Evolutionary conservation across 1,284 basidiomycete genomes (phyloP).

Genomic region (Pseudozyma thailandica): DNA sequence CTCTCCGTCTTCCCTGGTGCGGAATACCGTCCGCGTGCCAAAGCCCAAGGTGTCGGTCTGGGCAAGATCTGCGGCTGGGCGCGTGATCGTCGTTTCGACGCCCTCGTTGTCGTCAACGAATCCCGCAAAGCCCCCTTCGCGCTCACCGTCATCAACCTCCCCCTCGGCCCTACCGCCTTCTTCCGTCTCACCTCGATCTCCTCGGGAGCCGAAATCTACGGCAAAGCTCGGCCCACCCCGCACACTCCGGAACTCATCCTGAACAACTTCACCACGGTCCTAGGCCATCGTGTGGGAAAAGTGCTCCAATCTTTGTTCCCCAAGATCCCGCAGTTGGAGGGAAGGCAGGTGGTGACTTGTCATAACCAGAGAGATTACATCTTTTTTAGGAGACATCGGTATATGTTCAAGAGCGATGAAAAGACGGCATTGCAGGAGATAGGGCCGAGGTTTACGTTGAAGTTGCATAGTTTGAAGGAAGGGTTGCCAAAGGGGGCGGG

Average conservation of each 20-base stretch:
- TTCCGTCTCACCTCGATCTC: conserved; percentile 93
- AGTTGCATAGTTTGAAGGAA: conserved; percentile 87
- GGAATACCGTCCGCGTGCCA: conserved; percentile 88
- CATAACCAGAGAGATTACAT: conserved; percentile 98
- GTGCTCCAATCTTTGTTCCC: conserved; percentile 97
- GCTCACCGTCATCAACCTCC: conserved; percentile 89
- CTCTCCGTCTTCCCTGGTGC: conserved; percentile 92
- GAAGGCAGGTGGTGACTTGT: conserved; percentile 94
- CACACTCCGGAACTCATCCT: conserved; percentile 96
- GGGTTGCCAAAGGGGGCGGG: conserved; percentile 77
- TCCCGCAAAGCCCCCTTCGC: conserved; percentile 81
- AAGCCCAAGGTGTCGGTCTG: conserved; percentile 91
- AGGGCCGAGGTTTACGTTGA: conserved; percentile 95
- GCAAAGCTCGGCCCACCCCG: conserved; percentile 89
- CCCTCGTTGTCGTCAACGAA: conserved; percentile 92
- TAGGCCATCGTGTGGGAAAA: conserved; percentile 90
- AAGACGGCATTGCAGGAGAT: conserved; percentile 97
- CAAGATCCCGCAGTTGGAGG: conserved; percentile 92
- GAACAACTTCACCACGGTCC: conserved; percentile 92
- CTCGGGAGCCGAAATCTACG: conserved; percentile 82
- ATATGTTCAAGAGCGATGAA: conserved; percentile 82
- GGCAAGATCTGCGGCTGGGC: conserved; percentile 95
- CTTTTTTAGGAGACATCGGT: conserved; percentile 96
- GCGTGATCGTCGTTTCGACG: conserved; percentile 84
- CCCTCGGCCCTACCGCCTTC: conserved; percentile 91